A percentile compares a stretch with the other conserved stretches of the same genome.
phyloP scores from a whole-genome alignment of 139 green algal species.

The Chlorella sorokiniana region DNA sequence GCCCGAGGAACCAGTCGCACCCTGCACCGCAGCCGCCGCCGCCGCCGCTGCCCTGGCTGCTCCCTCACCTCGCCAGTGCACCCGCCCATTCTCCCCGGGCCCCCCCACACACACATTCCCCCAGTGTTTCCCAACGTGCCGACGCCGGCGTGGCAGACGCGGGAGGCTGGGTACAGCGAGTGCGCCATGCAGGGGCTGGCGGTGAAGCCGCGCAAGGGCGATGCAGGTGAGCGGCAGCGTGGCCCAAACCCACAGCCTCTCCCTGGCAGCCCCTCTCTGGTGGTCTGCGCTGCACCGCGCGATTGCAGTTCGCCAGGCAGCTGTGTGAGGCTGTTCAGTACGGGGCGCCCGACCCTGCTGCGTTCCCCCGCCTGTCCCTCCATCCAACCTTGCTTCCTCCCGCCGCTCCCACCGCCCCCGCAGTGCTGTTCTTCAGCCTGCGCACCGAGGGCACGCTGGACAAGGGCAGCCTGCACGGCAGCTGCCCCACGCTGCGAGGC shows the following conservation, averaged over 20 bases:
- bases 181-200: constrained; percentile 53
- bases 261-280: neutral
- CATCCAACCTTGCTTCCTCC: neutral
- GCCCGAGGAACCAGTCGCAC: too few relatives aligned
- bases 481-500: constrained; percentile 57
- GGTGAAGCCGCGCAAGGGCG: constrained; percentile 45
- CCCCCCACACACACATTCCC: neutral
- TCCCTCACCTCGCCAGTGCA: neutral
- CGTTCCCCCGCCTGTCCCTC: neutral
- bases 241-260: neutral
- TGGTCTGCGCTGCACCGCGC: neutral
- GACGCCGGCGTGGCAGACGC: constrained; percentile 25
- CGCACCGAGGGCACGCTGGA: constrained; percentile 65
- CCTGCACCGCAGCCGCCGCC: too few relatives aligned
- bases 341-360: neutral
- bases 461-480: constrained; percentile 63
- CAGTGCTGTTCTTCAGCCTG: constrained; percentile 64
- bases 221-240: constrained; percentile 12
- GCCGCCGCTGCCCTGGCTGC: too few relatives aligned
- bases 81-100: neutral
- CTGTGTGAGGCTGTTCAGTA: neutral
- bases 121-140: constrained; percentile 52
- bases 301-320: too few relatives aligned
- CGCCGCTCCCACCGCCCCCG: neutral
- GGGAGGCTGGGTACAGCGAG: constrained; percentile 38